Evolutionary conservation across 257 asterid species (phyloP).

Genomic region (Fraxinus quadrangulata): DNA sequence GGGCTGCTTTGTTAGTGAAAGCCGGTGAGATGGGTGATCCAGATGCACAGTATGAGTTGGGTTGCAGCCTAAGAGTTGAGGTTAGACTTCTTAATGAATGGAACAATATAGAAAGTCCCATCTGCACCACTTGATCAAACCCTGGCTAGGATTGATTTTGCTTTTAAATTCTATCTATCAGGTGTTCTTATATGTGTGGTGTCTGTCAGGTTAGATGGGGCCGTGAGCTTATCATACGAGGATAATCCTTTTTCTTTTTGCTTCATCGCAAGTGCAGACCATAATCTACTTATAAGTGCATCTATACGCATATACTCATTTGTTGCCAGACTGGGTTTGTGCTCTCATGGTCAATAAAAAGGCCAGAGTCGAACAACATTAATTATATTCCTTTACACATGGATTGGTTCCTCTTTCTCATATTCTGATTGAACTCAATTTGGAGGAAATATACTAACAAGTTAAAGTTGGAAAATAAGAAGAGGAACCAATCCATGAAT

Average conservation of each 20-base stretch:
- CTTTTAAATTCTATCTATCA: neutral
- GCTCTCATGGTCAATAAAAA: too few species aligned
- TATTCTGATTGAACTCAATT: too few species aligned
- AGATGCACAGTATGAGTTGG: conserved; percentile 86
- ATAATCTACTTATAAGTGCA: neutral
- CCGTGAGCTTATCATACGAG: neutral
- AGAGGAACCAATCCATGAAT: neutral
- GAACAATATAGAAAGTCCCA: neutral
- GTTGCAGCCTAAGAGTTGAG: conserved; percentile 79
- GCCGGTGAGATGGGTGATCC: conserved; percentile 98
- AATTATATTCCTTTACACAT: too few species aligned
- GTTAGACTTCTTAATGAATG: conserved; percentile 42
- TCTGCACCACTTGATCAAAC: conserved; percentile 3
- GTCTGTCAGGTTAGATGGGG: neutral
- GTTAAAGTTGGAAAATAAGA: neutral
- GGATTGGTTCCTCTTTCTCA: too few species aligned
- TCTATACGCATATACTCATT: neutral
- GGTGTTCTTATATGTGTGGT: neutral
- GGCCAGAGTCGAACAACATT: too few species aligned
- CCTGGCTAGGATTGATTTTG: neutral
- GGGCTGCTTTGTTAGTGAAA: conserved; percentile 93
- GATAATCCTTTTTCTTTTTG: neutral
- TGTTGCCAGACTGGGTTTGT: too few species aligned
- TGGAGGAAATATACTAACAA: too few species aligned
- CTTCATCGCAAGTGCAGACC: neutral